Evolutionary conservation across 1,284 basidiomycete species (phyloP).

Genomic region (Singerocomus inundabilis): DNA sequence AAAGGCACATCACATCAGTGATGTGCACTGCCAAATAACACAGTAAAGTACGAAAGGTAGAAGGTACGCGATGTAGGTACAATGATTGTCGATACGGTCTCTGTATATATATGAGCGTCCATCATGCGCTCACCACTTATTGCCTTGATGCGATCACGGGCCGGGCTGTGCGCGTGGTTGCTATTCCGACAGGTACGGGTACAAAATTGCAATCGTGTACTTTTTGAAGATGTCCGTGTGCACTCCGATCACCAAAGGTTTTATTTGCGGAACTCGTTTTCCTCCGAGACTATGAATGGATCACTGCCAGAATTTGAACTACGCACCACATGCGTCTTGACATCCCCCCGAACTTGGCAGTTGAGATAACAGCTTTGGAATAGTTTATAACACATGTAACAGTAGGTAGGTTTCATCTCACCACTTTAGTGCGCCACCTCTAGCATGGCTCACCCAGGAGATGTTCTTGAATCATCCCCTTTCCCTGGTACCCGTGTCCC

Average conservation of each 20-base stretch:
- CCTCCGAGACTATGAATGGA: neutral
- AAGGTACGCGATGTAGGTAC: too few species aligned
- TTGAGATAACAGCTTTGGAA: neutral
- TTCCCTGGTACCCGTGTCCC: neutral
- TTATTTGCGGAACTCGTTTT: neutral
- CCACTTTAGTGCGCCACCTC: neutral
- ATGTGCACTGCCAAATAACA: too few species aligned
- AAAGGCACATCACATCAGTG: too few species aligned
- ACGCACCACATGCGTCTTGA: neutral
- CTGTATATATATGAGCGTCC: too few species aligned
- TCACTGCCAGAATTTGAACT: neutral
- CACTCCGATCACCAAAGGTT: too few species aligned
- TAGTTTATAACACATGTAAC: slow-evolving; percentile 2
- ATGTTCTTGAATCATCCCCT: slow-evolving; percentile 4
- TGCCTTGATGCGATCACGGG: too few species aligned
- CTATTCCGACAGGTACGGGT: too few species aligned
- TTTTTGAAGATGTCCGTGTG: too few species aligned
- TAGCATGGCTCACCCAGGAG: slow-evolving; percentile 14
- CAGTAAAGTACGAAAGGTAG: too few species aligned
- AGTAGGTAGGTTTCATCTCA: neutral
- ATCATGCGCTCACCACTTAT: too few species aligned
- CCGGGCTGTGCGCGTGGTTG: too few species aligned
- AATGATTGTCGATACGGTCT: too few species aligned
- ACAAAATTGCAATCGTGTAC: neutral
- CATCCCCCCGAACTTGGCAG: neutral